These are phyloP conservation scores for Brassica cretica DNA, from an alignment of 345 rosid species.

Conservation along the genomic window DNA sequence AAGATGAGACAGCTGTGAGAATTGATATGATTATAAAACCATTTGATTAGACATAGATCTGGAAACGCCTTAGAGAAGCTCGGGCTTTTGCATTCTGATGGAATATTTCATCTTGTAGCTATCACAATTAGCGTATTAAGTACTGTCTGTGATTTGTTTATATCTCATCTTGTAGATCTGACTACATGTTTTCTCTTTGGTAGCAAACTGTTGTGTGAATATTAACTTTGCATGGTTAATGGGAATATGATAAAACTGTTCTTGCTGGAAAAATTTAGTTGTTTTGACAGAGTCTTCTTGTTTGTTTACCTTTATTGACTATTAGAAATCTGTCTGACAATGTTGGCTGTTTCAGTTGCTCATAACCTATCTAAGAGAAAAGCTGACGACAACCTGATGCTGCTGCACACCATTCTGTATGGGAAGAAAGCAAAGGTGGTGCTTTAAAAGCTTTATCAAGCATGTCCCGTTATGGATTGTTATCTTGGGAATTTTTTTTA, in stretches of 20 bases:
- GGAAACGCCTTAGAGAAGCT: not conserved
- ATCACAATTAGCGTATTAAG: not conserved
- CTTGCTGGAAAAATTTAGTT: not conserved
- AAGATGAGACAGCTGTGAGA: conserved; percentile 15
- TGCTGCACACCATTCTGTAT: conserved; percentile 75
- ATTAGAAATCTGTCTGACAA: conserved; percentile 33
- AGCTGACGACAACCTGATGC: conserved; percentile 78
- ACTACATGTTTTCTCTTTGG: not conserved
- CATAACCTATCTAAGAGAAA: conserved; percentile 94
- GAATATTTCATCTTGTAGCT: not conserved
- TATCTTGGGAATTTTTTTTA: not conserved
- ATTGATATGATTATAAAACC: not conserved
- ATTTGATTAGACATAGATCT: not conserved
- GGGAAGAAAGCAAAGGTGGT: conserved; percentile 99
- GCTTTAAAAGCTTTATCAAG: not conserved
- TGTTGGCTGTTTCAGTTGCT: conserved; percentile 71
- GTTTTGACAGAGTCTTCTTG: not conserved
- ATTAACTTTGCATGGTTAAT: not conserved
- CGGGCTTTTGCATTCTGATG: not conserved
- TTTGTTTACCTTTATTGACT: not conserved
- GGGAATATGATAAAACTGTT: not conserved
- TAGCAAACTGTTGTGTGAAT: not conserved
- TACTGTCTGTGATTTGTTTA: conserved; percentile 10
- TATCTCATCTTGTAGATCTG: not conserved
- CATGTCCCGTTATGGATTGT: not conserved